Conservation (phyloP, 768 basidiomycete species). For the Cyclocybe cylindracea region DNA sequence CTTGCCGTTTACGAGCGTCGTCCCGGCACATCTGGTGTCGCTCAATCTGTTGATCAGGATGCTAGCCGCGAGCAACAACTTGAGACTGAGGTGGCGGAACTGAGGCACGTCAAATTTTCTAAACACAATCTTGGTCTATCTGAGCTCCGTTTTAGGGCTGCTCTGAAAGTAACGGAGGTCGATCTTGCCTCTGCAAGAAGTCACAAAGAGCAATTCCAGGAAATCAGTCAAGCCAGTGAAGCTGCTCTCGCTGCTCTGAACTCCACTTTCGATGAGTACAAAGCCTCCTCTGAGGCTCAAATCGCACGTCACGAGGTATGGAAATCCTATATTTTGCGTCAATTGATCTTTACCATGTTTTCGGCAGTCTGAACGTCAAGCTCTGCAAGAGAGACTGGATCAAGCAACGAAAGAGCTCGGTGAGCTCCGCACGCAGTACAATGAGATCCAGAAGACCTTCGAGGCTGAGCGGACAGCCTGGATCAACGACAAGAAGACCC, state of each 20-base stretch:
- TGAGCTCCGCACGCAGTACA: constrained; percentile 47
- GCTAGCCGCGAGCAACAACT: constrained; percentile 75
- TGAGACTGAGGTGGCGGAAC: constrained; percentile 81
- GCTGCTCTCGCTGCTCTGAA: constrained; percentile 71
- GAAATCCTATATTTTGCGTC: constrained; percentile 9
- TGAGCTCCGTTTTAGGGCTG: constrained; percentile 46
- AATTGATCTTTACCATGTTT: background rate
- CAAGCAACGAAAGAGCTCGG: constrained; percentile 54
- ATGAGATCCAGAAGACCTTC: constrained; percentile 62
- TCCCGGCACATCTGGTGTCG: constrained; percentile 33
- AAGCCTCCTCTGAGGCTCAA: constrained; percentile 67
- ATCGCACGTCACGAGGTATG: constrained; percentile 68
- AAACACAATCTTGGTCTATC: background rate
- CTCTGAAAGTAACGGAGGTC: constrained; percentile 76
- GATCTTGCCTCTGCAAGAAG: constrained; percentile 70
- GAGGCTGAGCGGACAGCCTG: constrained; percentile 73
- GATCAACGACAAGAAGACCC: constrained; percentile 75
- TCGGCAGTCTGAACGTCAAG: constrained; percentile 60
- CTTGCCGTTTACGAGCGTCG: constrained; percentile 84
- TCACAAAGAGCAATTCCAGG: constrained; percentile 84
- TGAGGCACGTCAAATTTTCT: constrained; percentile 51
- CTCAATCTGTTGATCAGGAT: constrained; percentile 41
- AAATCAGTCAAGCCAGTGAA: constrained; percentile 83
- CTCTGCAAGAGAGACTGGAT: constrained; percentile 63
- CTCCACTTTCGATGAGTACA: constrained; percentile 79